A percentile compares a stretch with the other conserved stretches of the same genome.
Conservation (phyloP, 2,329 filamentous ascomycete genomes). For the Zalaria obscura region DNA sequence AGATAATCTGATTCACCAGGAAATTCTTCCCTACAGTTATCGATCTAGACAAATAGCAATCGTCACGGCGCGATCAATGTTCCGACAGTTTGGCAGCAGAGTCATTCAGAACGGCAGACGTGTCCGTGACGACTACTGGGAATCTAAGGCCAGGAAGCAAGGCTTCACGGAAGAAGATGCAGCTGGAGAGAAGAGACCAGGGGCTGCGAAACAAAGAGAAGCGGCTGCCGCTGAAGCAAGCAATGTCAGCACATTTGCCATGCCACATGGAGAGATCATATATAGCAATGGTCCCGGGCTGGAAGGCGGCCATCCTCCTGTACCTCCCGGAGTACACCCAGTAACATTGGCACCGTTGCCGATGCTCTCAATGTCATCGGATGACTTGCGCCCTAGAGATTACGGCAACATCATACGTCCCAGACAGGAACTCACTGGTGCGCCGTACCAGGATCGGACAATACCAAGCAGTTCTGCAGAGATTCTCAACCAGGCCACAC, state of each 20-base stretch:
- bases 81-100: slow-evolving; percentile 90
- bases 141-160: slow-evolving; percentile 90
- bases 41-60: slow-evolving; percentile 97
- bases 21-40: slow-evolving; percentile 94
- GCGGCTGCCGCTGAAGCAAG: slow-evolving; percentile 53
- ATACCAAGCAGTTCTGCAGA: slow-evolving; percentile 64
- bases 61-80: slow-evolving; percentile 95
- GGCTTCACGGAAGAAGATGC: slow-evolving; percentile 95
- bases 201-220: slow-evolving; percentile 77
- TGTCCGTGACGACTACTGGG: slow-evolving; percentile 97
- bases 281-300: slow-evolving; percentile 48
- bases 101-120: slow-evolving; percentile 81
- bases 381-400: slow-evolving; percentile 66
- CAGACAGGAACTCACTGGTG: slow-evolving; percentile 77
- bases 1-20: slow-evolving; percentile 87
- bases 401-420: slow-evolving; percentile 74
- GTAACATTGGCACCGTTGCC: slow-evolving; percentile 60
- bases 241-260: slow-evolving; percentile 40
- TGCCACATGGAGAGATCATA: slow-evolving; percentile 72
- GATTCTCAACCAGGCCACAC: slow-evolving; percentile 71
- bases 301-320: slow-evolving; percentile 16
- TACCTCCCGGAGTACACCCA: slow-evolving; percentile 52
- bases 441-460: slow-evolving; percentile 75
- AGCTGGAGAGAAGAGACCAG: slow-evolving; percentile 89
- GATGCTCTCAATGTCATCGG: slow-evolving; percentile 70